phyloP scores from a whole-genome alignment of 164 flowering plant species.

The Buxus sempervirens region DNA sequence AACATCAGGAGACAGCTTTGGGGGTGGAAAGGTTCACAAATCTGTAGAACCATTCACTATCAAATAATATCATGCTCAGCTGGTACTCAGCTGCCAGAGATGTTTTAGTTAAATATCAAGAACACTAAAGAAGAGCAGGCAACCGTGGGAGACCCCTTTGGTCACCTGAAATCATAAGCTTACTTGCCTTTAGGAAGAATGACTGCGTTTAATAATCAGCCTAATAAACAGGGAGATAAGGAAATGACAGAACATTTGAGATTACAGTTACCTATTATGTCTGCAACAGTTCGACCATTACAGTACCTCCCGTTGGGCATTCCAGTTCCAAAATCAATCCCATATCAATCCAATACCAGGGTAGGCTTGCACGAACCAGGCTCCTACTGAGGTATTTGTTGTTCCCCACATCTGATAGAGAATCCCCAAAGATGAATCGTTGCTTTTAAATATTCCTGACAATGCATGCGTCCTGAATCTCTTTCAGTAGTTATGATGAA shows the following conservation, averaged over 20 bases:
- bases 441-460: too few species aligned
- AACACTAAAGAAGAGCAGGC: conserved; percentile 75
- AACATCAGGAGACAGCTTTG: too few species aligned
- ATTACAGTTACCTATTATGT: conserved; percentile 65
- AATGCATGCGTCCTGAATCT: too few species aligned
- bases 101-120: too few species aligned
- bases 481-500: too few species aligned
- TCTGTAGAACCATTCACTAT: too few species aligned
- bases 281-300: conserved; percentile 91
- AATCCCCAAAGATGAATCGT: conserved; percentile 96
- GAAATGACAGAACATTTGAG: neutral
- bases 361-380: conserved; percentile 70
- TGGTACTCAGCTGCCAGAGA: too few species aligned
- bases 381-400: conserved; percentile 58
- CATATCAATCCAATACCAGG: too few species aligned
- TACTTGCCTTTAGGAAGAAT: too few species aligned
- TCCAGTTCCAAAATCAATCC: conserved; percentile 91
- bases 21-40: too few species aligned
- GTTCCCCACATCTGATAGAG: conserved; percentile 87
- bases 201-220: neutral
- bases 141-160: conserved; percentile 78
- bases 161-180: conserved; percentile 53
- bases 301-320: conserved; percentile 89
- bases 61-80: too few species aligned
- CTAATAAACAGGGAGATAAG: neutral